A percentile compares a stretch with the other conserved stretches of the same genome.
Evolutionary conservation across 805 yeast species (phyloP).

Genomic region (Yamadazyma tumulicola): DNA sequence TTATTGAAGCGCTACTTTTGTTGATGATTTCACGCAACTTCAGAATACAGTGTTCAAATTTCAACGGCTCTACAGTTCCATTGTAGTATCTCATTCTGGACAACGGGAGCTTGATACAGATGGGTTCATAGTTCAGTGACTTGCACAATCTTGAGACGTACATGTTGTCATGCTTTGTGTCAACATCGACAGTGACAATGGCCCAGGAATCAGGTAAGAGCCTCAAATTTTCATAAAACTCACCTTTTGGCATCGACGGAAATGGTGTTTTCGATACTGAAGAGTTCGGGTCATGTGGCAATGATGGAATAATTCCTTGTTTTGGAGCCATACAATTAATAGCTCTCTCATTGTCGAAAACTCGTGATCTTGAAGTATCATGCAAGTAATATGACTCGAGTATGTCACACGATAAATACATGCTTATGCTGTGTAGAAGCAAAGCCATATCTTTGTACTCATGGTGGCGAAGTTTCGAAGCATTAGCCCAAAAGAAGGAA

Average conservation of each 20-base stretch:
- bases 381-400: slow-evolving; percentile 16
- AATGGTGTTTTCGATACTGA: not conserved
- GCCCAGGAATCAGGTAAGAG: slow-evolving; percentile 42
- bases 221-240: slow-evolving; percentile 10
- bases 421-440: no score
- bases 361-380: not conserved
- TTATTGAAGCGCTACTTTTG: slow-evolving; percentile 61
- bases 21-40: slow-evolving; percentile 44
- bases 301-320: not conserved
- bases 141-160: slow-evolving; percentile 45
- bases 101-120: slow-evolving; percentile 57
- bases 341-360: not conserved
- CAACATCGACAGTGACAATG: slow-evolving; percentile 58
- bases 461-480: no score
- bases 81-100: slow-evolving; percentile 35
- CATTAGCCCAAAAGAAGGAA: no score
- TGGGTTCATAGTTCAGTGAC: slow-evolving; percentile 28
- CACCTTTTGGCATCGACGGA: not conserved
- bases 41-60: slow-evolving; percentile 38
- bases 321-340: not conserved
- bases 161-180: slow-evolving; percentile 53
- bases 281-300: no score
- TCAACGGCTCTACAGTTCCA: slow-evolving; percentile 14
- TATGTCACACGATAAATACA: no score
- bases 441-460: no score